phyloP scores from a whole-genome alignment of 768 basidiomycete species.

The Trametopsis cervina region DNA sequence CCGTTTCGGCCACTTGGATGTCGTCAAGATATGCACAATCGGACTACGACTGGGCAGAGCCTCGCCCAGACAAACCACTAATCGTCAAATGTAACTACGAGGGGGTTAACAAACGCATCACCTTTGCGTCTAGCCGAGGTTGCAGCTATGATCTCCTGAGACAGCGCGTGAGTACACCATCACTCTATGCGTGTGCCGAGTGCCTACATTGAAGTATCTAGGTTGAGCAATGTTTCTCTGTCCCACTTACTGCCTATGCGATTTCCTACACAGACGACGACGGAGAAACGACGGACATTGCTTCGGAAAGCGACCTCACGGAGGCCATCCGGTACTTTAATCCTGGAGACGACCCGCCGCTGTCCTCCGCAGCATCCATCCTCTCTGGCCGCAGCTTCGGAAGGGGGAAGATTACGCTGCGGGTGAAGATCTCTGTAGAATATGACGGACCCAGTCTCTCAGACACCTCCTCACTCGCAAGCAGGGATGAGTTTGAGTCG shows the following conservation, averaged over 20 bases:
- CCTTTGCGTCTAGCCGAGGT: slow-evolving; percentile 70
- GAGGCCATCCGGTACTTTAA: slow-evolving; percentile 88
- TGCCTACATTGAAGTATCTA: slow-evolving; percentile 24
- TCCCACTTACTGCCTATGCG: slow-evolving; percentile 60
- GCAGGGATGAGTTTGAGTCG: slow-evolving; percentile 65
- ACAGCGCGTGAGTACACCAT: slow-evolving; percentile 47
- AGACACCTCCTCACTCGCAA: slow-evolving; percentile 78
- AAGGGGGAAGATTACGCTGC: slow-evolving; percentile 66
- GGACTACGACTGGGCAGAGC: slow-evolving; percentile 25
- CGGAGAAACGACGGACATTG: slow-evolving; percentile 65
- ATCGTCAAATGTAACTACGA: slow-evolving; percentile 83
- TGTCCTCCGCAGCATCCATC: slow-evolving; percentile 69
- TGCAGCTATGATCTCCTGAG: slow-evolving; percentile 73
- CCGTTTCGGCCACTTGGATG: slow-evolving; percentile 10
- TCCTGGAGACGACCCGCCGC: slow-evolving; percentile 67
- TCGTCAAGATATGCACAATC: slow-evolving; percentile 23
- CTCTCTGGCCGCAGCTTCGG: slow-evolving; percentile 59
- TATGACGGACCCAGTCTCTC: slow-evolving; percentile 90
- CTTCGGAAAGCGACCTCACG: slow-evolving; percentile 64
- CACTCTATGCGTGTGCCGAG: not conserved
- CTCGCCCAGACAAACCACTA: slow-evolving; percentile 67
- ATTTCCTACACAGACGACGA: slow-evolving; percentile 89
- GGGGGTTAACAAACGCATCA: slow-evolving; percentile 65
- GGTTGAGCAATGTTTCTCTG: slow-evolving; percentile 82
- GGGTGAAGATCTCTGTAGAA: slow-evolving; percentile 73